Base-by-base conservation (phyloP, 163 green algal species). In the Scenedesmus sp. region DNA sequence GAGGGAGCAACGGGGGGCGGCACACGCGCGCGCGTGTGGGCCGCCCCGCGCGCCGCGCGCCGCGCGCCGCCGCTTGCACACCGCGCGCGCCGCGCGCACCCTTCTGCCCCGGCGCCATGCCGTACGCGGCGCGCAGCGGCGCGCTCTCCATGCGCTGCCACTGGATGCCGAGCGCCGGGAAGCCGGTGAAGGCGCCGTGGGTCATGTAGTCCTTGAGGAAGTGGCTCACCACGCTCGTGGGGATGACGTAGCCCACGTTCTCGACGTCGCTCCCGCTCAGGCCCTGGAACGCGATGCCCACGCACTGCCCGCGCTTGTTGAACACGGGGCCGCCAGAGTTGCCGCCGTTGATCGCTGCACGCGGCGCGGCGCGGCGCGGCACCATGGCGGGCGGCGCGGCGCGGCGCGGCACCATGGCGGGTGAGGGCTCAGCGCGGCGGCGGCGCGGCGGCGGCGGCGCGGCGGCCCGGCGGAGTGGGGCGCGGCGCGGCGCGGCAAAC, bases 201-300 rank as follows among this genome's bases (percentile, higher is more conserved):
- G 71, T 74, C 31, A 91, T 44, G 78, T 89, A 97, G 84, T 98
- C 94, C 0, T 69, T 64, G 2, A 99, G 81, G 79, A 99, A 99
- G 86, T 98, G 96, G 24, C 86, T 26, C 34, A 97, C 91, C 11
- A 97, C 92, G n/a, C 90, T 89, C 10, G 91, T 95, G 57, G 93
- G 92, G 67, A 97, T 97, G 58, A 97, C 87, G 65, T 96, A 97
- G 7, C 90, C 88, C 20, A 91, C 92, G 70, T 97, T 98, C 70
- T 98, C 95, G 3, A 92, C 88, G 47, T 95, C 91, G 0, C 77
- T 81, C 60, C 86, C 86, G 13, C 82, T 75, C 22, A 91, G 58
- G 18, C 80, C 83, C 83, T 97, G 94, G 86, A 99, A 99, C 0
- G 96, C 96, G 60, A 99, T 98, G 60, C 96, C 96, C 3, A 97